phyloP scores from a whole-genome alignment of 2,329 filamentous ascomycete species.

The Scedosporium apiospermum region DNA sequence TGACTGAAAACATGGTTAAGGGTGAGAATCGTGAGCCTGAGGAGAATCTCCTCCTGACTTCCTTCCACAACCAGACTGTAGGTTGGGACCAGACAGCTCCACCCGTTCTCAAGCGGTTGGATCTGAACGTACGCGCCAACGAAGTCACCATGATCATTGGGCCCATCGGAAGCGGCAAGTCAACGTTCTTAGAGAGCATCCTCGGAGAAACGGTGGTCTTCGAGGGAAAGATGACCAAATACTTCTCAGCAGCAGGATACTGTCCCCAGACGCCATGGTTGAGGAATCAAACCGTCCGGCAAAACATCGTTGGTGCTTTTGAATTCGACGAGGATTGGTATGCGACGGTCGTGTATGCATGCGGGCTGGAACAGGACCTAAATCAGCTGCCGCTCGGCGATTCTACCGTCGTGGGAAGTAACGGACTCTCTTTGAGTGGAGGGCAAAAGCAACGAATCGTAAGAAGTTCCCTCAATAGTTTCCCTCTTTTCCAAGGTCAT shows the following conservation, averaged over 20 bases:
- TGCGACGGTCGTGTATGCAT: conserved; percentile 23
- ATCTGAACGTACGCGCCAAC: conserved; percentile 19
- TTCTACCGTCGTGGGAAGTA: conserved; percentile 26
- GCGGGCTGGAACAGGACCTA: conserved; percentile 22
- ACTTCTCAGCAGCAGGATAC: conserved; percentile 14
- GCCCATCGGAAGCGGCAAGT: conserved; percentile 26
- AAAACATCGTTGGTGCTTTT: conserved; percentile 27
- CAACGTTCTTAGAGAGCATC: conserved; percentile 24
- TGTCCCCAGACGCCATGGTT: conserved; percentile 24
- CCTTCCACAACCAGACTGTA: conserved; percentile 6
- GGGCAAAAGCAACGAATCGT: conserved; percentile 27
- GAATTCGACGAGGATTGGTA: conserved; percentile 22
- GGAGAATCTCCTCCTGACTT: background rate
- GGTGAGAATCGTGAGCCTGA: background rate
- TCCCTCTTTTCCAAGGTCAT: background rate
- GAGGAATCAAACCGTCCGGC: conserved; percentile 22
- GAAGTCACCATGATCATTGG: conserved; percentile 28
- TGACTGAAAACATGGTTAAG: background rate
- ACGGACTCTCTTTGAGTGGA: conserved; percentile 31
- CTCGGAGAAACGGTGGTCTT: conserved; percentile 18
- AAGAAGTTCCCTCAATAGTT: background rate
- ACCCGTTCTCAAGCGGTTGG: conserved; percentile 18
- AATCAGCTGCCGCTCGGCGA: conserved; percentile 22
- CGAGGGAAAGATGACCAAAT: conserved; percentile 11
- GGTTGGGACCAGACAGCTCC: conserved; percentile 7